phyloP scores from a whole-genome alignment of 306 rosid genomes.

The Casuarina glauca region DNA sequence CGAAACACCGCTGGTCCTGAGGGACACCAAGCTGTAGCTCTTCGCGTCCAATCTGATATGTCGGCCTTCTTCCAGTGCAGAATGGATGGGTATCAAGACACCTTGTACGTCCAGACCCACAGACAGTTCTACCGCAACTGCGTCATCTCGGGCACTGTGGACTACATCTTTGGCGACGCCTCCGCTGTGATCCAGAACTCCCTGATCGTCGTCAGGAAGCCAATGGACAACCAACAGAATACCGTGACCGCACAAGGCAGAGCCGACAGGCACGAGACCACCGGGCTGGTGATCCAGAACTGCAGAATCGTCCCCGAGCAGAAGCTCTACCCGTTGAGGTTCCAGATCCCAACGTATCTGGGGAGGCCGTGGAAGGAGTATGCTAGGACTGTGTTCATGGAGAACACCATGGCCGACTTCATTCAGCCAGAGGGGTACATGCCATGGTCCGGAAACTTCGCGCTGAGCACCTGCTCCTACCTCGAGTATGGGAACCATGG shows the following conservation, averaged over 20 bases:
- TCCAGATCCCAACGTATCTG: conserved; percentile 38
- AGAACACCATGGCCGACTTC: conserved; percentile 49
- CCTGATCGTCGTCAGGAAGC: conserved; percentile 47
- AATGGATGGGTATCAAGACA: conserved; percentile 69
- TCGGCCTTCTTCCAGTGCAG: conserved; percentile 59
- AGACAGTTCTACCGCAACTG: conserved; percentile 81
- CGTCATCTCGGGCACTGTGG: conserved; percentile 70
- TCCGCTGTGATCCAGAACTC: conserved; percentile 57
- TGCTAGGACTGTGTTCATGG: conserved; percentile 55
- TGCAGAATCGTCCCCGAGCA: conserved; percentile 52
- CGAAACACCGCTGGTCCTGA: conserved; percentile 64
- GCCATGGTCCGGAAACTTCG: conserved; percentile 40
- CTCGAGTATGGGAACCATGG: conserved; percentile 69
- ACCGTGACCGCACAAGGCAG: conserved; percentile 61
- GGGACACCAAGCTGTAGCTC: conserved; percentile 82
- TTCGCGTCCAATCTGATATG: conserved; percentile 54
- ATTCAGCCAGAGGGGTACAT: conserved; percentile 37
- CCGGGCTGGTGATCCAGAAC: conserved; percentile 57
- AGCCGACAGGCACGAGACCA: background rate
- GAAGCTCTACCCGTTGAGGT: conserved; percentile 33
- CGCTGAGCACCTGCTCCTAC: conserved; percentile 42
- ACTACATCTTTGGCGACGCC: conserved; percentile 70
- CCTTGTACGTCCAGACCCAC: conserved; percentile 51
- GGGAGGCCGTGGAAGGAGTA: conserved; percentile 70
- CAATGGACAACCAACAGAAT: conserved; percentile 39